These are phyloP conservation scores for Nannochloropsis oceanica DNA, from an alignment of 108 stramenopile species.

Conservation along the genomic window DNA sequence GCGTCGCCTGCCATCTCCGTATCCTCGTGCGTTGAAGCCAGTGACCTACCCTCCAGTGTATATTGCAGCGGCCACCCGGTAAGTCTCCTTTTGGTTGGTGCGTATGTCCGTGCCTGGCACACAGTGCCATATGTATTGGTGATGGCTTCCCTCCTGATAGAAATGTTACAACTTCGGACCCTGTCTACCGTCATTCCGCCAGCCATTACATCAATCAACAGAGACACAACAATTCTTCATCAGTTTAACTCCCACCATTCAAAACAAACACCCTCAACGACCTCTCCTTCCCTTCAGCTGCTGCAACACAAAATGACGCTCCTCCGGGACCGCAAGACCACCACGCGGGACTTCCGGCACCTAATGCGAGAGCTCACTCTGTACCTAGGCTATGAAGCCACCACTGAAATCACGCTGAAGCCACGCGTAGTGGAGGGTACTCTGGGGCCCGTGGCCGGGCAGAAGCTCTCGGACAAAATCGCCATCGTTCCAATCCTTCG, in stretches of 20 bases:
- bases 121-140: too few relatives aligned
- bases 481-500: slow-evolving; percentile 86
- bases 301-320: slow-evolving; percentile 42
- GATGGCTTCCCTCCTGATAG: too few relatives aligned
- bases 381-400: slow-evolving; percentile 95
- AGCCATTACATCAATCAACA: too few relatives aligned
- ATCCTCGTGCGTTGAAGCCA: background rate
- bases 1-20: background rate
- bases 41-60: background rate
- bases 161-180: too few relatives aligned
- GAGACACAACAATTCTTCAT: too few relatives aligned
- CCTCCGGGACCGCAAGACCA: slow-evolving; percentile 44
- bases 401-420: slow-evolving; percentile 40
- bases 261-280: background rate
- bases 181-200: too few relatives aligned
- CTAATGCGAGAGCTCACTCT: slow-evolving; percentile 79
- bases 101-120: too few relatives aligned
- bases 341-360: slow-evolving; percentile 58
- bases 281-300: slow-evolving; percentile 1
- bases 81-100: background rate
- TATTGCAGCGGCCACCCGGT: background rate
- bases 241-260: too few relatives aligned
- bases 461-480: slow-evolving; percentile 38
- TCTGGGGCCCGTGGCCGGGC: background rate
- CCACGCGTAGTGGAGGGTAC: background rate